A percentile compares a stretch with the other conserved stretches of the same genome.
Conservation (phyloP, 1,284 basidiomycete species). For the Cryptococcus sp. region DNA sequence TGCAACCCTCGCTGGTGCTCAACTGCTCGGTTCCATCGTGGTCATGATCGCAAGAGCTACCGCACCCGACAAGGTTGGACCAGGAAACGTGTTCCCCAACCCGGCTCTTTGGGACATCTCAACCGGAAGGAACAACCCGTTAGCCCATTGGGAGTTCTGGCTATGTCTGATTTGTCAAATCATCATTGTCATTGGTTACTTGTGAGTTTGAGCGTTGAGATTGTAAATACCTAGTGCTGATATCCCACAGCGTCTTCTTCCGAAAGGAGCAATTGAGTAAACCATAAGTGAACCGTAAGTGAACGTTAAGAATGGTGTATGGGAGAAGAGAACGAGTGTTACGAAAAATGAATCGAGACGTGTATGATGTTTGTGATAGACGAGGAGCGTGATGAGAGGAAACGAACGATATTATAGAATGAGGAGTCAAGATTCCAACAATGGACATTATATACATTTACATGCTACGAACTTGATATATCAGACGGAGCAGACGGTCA, state of each 20-base stretch:
- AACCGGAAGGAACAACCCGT: slow-evolving; percentile 42
- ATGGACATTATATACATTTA: background rate
- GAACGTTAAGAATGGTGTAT: background rate
- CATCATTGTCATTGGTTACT: slow-evolving; percentile 82
- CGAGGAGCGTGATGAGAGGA: background rate
- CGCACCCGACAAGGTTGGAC: slow-evolving; percentile 58
- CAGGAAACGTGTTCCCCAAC: slow-evolving; percentile 86
- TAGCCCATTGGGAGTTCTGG: slow-evolving; percentile 65
- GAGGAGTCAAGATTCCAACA: background rate
- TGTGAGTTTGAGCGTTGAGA: slow-evolving; percentile 36
- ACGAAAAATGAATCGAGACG: background rate
- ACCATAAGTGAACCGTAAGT: slow-evolving; percentile 19
- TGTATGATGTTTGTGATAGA: background rate
- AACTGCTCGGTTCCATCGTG: slow-evolving; percentile 51
- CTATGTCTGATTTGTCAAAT: slow-evolving; percentile 62
- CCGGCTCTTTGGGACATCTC: slow-evolving; percentile 80
- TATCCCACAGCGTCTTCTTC: slow-evolving; percentile 62
- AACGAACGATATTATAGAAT: background rate
- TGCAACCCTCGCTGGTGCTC: slow-evolving; percentile 80
- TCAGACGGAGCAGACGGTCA: too few species aligned
- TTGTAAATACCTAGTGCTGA: background rate
- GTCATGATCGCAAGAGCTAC: slow-evolving; percentile 48
- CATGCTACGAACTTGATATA: too few species aligned
- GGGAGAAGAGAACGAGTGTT: background rate
- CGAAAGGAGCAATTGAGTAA: slow-evolving; percentile 47